Percentiles rank a stretch among this genome's conserved stretches.
These are phyloP conservation scores for Rutstroemia sp. DNA, from an alignment of 2,329 filamentous ascomycete genomes.

Conservation along the genomic window DNA sequence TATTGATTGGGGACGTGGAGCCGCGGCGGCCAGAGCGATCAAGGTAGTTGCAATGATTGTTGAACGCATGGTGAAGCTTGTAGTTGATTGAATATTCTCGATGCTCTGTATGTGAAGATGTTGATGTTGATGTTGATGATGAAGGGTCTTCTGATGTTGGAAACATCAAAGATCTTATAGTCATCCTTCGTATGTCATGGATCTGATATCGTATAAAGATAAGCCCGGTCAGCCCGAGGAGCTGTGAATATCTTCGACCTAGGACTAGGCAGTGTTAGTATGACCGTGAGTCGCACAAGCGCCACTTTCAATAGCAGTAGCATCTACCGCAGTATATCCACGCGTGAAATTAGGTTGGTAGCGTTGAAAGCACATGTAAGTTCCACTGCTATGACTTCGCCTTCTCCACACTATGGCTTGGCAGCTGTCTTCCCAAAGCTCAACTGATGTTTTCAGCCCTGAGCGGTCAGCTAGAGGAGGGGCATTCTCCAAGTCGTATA, in stretches of 20 bases:
- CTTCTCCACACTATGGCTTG: neutral
- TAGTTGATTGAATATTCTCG: neutral
- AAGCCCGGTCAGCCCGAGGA: no score
- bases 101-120: neutral
- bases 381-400: neutral
- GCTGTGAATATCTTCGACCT: no score
- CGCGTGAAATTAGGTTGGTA: neutral
- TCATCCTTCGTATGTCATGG: neutral
- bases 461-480: no score
- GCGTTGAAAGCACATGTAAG: neutral
- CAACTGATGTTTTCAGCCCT: no score
- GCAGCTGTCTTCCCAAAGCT: neutral
- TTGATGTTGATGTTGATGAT: neutral
- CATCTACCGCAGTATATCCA: neutral
- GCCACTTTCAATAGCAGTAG: conserved; percentile 2
- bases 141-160: neutral
- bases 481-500: no score
- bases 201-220: no score
- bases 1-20: conserved; percentile 29
- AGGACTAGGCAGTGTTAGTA: neutral
- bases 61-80: conserved; percentile 14
- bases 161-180: neutral
- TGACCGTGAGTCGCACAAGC: neutral
- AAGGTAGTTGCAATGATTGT: conserved; percentile 16
- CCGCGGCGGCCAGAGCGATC: conserved; percentile 18